Conservation (phyloP, 1,139 yeast species). For the Geotrichum reessii region DNA sequence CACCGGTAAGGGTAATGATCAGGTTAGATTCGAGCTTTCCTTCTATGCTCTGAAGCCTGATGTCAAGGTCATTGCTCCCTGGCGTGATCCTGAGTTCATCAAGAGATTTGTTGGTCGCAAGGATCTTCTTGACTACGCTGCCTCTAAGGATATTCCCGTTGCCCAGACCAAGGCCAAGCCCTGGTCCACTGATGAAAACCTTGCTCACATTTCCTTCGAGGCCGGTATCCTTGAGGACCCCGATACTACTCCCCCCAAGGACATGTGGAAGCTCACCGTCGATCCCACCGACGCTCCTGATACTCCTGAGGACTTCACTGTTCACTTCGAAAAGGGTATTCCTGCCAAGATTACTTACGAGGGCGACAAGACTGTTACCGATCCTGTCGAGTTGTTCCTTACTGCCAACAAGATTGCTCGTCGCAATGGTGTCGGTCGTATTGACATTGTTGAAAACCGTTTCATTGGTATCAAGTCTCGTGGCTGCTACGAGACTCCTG, state of each 20-base stretch:
- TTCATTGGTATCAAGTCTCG: constrained; percentile 97
- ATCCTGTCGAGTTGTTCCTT: constrained; percentile 85
- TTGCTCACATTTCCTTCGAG: constrained; percentile 97
- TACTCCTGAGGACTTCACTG: constrained; percentile 79
- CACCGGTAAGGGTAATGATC: constrained; percentile 99
- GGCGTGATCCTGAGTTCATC: constrained; percentile 96
- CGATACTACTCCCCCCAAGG: constrained; percentile 97
- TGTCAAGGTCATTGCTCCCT: constrained; percentile 94
- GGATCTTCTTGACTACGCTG: constrained; percentile 90
- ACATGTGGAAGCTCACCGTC: constrained; percentile 98
- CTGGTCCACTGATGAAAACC: constrained; percentile 98
- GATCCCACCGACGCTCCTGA: constrained; percentile 96
- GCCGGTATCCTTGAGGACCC: constrained; percentile 99
- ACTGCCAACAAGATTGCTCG: constrained; percentile 94
- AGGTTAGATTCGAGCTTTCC: constrained; percentile 93
- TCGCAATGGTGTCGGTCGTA: constrained; percentile 98
- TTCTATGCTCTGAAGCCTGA: constrained; percentile 98
- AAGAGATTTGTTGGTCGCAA: constrained; percentile 97
- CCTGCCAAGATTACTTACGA: constrained; percentile 72
- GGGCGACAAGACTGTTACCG: constrained; percentile 61
- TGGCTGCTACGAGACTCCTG: constrained; percentile 99
- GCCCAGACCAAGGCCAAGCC: constrained; percentile 98
- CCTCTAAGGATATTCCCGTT: constrained; percentile 84
- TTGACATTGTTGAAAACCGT: constrained; percentile 97
- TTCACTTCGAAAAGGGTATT: constrained; percentile 78